A percentile compares a stretch with the other conserved stretches of the same genome.
These are phyloP conservation scores for Delphinella strobiligena DNA, from an alignment of 2,329 filamentous ascomycete genomes.

Conservation along the genomic window DNA sequence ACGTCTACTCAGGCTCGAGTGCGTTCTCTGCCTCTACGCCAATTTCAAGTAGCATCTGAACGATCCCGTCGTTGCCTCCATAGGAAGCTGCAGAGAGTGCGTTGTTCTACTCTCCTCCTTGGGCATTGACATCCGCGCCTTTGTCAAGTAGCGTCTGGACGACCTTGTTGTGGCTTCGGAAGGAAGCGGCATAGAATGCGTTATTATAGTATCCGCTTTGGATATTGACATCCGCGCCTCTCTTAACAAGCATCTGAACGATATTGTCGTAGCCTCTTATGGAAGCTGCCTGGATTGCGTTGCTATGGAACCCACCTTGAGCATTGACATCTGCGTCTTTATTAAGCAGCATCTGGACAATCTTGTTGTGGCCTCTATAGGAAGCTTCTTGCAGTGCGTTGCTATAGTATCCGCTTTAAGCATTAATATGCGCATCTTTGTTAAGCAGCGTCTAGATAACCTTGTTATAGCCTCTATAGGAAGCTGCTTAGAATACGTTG, in stretches of 20 bases:
- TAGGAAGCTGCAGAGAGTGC: conserved; percentile 12
- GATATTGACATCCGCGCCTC: conserved; percentile 9
- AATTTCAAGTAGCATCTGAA: conserved; percentile 11
- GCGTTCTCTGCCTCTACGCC: conserved; percentile 9
- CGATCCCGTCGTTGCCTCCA: conserved; percentile 3
- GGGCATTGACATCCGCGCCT: conserved; percentile 15
- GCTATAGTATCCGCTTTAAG: conserved; percentile 8
- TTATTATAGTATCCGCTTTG: conserved; percentile 10
- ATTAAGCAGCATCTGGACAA: conserved; percentile 9
- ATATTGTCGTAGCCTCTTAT: conserved; percentile 4
- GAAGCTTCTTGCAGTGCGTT: conserved; percentile 10
- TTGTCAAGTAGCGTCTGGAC: conserved; percentile 14
- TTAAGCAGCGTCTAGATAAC: conserved; percentile 8
- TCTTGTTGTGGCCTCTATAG: no score
- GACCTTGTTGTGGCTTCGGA: conserved; percentile 8
- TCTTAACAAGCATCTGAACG: conserved; percentile 10
- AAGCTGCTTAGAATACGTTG: conserved; percentile 10
- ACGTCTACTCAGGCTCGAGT: no score
- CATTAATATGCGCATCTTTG: conserved; percentile 7
- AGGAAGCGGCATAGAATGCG: conserved; percentile 10
- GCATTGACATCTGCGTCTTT: conserved; percentile 8
- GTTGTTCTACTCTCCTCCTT: conserved; percentile 7
- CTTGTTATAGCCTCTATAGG: conserved; percentile 4
- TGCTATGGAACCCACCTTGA: conserved; percentile 8
- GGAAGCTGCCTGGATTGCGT: conserved; percentile 9